Evolutionary conservation across 768 basidiomycete species (phyloP).

Genomic region (Collybia mongolica): DNA sequence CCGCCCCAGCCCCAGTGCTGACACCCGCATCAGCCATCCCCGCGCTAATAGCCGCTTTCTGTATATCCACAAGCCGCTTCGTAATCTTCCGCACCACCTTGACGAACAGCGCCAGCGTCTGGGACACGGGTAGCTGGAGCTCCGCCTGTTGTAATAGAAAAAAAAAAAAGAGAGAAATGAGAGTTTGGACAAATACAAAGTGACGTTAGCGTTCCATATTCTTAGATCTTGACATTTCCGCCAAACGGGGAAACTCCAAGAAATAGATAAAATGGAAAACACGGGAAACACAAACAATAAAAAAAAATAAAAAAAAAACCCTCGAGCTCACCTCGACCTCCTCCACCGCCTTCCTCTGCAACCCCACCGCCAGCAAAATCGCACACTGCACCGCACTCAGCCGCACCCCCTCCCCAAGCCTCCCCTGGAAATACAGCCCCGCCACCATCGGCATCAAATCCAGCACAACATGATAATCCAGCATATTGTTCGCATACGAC

Average conservation of each 20-base stretch:
- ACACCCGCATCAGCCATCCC: constrained; percentile 43
- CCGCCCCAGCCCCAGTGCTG: too few species aligned
- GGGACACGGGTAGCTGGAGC: constrained; percentile 80
- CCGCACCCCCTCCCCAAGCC: constrained; percentile 60
- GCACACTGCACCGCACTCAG: constrained; percentile 90
- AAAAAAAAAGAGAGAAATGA: too few species aligned
- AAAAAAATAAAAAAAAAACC: background rate
- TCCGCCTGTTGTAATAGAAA: constrained; percentile 53
- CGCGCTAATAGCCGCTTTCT: constrained; percentile 72
- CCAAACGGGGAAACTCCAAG: too few species aligned
- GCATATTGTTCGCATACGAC: constrained; percentile 92
- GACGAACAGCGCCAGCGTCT: constrained; percentile 86
- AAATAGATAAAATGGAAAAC: too few species aligned
- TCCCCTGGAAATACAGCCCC: constrained; percentile 80
- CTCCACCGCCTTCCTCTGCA: constrained; percentile 89
- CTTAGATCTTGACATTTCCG: too few species aligned
- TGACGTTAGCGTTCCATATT: too few species aligned
- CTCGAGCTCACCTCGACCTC: constrained; percentile 84
- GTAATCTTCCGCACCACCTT: constrained; percentile 87
- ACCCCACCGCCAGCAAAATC: constrained; percentile 84
- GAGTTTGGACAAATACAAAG: too few species aligned
- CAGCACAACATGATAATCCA: constrained; percentile 95
- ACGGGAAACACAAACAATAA: background rate
- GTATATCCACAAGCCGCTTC: constrained; percentile 72
- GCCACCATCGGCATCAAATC: constrained; percentile 86